These are phyloP conservation scores for Penicillium arizonense DNA, from an alignment of 495 filamentous ascomycete genomes.

Conservation along the genomic window DNA sequence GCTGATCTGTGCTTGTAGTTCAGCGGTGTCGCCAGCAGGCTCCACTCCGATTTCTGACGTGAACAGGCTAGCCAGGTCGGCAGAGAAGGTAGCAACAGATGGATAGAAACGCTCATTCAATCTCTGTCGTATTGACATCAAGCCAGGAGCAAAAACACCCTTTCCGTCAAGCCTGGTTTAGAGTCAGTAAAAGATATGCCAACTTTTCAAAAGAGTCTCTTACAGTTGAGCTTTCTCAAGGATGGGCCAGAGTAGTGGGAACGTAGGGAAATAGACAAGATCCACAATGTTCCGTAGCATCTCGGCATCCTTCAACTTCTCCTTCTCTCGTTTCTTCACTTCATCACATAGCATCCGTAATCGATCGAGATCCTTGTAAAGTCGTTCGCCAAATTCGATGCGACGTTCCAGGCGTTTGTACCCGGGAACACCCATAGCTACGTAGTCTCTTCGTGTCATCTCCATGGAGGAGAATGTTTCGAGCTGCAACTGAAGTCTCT, in stretches of 20 bases:
- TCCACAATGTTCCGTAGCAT: conserved; percentile 75
- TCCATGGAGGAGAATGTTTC: conserved; percentile 96
- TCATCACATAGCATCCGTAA: conserved; percentile 65
- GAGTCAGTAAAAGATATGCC: conserved; percentile 33
- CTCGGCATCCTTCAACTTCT: conserved; percentile 73
- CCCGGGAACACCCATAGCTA: conserved; percentile 83
- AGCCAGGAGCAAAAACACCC: conserved; percentile 63
- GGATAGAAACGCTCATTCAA: conserved; percentile 72
- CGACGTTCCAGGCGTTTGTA: conserved; percentile 72
- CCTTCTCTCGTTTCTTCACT: conserved; percentile 67
- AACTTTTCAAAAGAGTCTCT: conserved; percentile 30
- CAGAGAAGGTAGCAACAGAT: conserved; percentile 68
- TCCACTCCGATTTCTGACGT: conserved; percentile 61
- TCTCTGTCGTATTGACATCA: conserved; percentile 60
- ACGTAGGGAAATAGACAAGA: conserved; percentile 84
- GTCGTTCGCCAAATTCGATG: conserved; percentile 79
- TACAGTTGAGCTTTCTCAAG: conserved; percentile 75
- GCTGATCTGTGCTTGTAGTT: conserved; percentile 52
- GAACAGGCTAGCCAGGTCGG: conserved; percentile 70
- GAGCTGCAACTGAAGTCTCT: conserved; percentile 81
- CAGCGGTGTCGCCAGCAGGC: conserved; percentile 49
- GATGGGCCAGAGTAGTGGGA: conserved; percentile 73
- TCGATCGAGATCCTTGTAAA: conserved; percentile 73
- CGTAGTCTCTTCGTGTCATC: conserved; percentile 88
- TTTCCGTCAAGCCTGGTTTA: conserved; percentile 67